Conservation (phyloP, 768 basidiomycete species). For the Leucocoprinus birnbaumii region DNA sequence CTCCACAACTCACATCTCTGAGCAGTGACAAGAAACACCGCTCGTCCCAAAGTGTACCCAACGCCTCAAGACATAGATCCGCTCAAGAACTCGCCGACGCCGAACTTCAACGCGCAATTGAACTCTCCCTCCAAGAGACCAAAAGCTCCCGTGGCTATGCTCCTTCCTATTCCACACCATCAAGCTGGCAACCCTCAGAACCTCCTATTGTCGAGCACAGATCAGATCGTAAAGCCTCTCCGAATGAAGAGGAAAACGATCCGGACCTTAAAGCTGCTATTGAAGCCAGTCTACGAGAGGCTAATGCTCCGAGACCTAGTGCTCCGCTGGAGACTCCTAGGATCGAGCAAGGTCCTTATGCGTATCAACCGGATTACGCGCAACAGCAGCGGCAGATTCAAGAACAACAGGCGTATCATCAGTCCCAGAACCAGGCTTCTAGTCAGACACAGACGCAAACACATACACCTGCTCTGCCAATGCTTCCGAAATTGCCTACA, state of each 20-base stretch:
- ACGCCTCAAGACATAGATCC: conserved; percentile 45
- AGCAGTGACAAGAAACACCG: conserved; percentile 46
- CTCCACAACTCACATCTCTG: conserved; percentile 4
- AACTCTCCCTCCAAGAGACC: conserved; percentile 83
- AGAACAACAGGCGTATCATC: conserved; percentile 31
- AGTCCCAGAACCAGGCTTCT: no score
- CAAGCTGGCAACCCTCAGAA: conserved; percentile 61
- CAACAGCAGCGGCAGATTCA: conserved; percentile 28
- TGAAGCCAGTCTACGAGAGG: conserved; percentile 91
- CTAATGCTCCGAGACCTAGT: conserved; percentile 71
- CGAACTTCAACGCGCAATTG: conserved; percentile 91
- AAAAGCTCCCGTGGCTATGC: conserved; percentile 63
- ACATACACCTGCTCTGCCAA: conserved; percentile 34
- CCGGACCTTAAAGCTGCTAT: conserved; percentile 92
- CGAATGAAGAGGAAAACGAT: conserved; percentile 82
- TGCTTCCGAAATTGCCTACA: conserved; percentile 56
- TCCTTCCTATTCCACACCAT: conserved; percentile 54
- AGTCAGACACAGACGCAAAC: no score
- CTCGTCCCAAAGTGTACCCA: conserved; percentile 52
- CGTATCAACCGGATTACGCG: conserved; percentile 36
- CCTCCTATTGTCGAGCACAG: conserved; percentile 65
- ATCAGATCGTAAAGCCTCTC: conserved; percentile 27
- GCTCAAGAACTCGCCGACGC: conserved; percentile 72
- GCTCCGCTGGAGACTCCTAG: conserved; percentile 65
- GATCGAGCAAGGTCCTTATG: conserved; percentile 36